Evolutionary conservation across 2,329 filamentous ascomycete species (phyloP).

Genomic region (Graphilbum fragrans): DNA sequence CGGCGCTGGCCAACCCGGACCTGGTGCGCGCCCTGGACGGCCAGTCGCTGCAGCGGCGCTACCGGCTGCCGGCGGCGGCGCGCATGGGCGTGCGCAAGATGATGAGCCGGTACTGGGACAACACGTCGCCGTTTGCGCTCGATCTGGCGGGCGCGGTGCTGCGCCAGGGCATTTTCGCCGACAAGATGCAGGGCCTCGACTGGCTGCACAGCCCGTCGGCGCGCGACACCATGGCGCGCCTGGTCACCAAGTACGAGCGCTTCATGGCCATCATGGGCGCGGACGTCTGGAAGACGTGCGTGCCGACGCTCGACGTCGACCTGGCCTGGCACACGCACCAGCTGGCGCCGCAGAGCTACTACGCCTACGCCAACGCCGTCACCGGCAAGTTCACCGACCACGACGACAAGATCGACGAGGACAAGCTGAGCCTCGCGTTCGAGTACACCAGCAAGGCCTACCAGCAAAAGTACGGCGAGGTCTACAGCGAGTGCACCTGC

Average conservation of each 20-base stretch:
- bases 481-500: slow-evolving; percentile 69
- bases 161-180: slow-evolving; percentile 52
- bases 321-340: slow-evolving; percentile 76
- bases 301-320: slow-evolving; percentile 65
- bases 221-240: slow-evolving; percentile 47
- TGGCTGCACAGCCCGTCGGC: slow-evolving; percentile 65
- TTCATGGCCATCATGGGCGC: slow-evolving; percentile 49
- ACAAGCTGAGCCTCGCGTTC: slow-evolving; percentile 50
- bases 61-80: slow-evolving; percentile 13
- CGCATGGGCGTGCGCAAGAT: slow-evolving; percentile 45
- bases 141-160: slow-evolving; percentile 55
- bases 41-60: neutral
- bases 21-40: slow-evolving; percentile 21
- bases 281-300: slow-evolving; percentile 34
- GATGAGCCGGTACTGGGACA: slow-evolving; percentile 62
- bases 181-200: slow-evolving; percentile 64
- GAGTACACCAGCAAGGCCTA: slow-evolving; percentile 63
- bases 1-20: slow-evolving; percentile 19
- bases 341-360: slow-evolving; percentile 52
- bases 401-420: slow-evolving; percentile 71
- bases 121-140: slow-evolving; percentile 50
- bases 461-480: slow-evolving; percentile 47
- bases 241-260: slow-evolving; percentile 51
- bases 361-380: slow-evolving; percentile 33
- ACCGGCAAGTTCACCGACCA: slow-evolving; percentile 58